A percentile compares a stretch with the other conserved stretches of the same genome.
phyloP scores from a whole-genome alignment of 192 early-diverging fungal genomes.

The Coemansia sp. region DNA sequence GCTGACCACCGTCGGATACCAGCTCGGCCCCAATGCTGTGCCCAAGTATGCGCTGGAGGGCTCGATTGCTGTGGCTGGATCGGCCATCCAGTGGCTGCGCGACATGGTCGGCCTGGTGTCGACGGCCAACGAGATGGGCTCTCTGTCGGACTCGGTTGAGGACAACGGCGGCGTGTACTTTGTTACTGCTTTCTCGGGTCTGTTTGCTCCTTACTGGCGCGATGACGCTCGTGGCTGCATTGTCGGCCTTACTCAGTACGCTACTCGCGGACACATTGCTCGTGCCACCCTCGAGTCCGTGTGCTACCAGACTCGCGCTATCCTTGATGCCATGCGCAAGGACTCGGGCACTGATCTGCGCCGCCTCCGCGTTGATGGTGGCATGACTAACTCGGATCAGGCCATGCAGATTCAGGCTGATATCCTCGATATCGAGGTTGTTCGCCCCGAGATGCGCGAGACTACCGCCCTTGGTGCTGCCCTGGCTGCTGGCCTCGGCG shows the following conservation, averaged over 20 bases:
- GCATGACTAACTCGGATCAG: slow-evolving; percentile 84
- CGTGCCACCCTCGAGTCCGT: slow-evolving; percentile 87
- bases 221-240: slow-evolving; percentile 86
- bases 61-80: slow-evolving; percentile 86
- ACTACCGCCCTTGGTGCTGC: slow-evolving; percentile 92
- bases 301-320: slow-evolving; percentile 86
- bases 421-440: slow-evolving; percentile 73
- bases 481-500: slow-evolving; percentile 79
- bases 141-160: slow-evolving; percentile 62
- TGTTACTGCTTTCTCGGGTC: slow-evolving; percentile 90
- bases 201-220: slow-evolving; percentile 95
- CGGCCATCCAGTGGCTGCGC: slow-evolving; percentile 86
- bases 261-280: slow-evolving; percentile 79
- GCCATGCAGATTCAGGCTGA: slow-evolving; percentile 94
- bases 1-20: slow-evolving; percentile 86
- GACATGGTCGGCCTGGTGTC: slow-evolving; percentile 82
- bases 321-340: slow-evolving; percentile 85
- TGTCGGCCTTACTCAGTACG: slow-evolving; percentile 84
- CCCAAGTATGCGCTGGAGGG: slow-evolving; percentile 89
- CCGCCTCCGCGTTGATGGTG: slow-evolving; percentile 90
- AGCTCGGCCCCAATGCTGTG: slow-evolving; percentile 68
- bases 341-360: slow-evolving; percentile 68
- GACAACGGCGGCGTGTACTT: slow-evolving; percentile 91
- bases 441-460: slow-evolving; percentile 83
- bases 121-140: slow-evolving; percentile 69